Evolutionary conservation across 148 eudicot species (phyloP), one percentile per base, ranked within the genome.

Genomic region (Nepenthes mirabilis): DNA sequence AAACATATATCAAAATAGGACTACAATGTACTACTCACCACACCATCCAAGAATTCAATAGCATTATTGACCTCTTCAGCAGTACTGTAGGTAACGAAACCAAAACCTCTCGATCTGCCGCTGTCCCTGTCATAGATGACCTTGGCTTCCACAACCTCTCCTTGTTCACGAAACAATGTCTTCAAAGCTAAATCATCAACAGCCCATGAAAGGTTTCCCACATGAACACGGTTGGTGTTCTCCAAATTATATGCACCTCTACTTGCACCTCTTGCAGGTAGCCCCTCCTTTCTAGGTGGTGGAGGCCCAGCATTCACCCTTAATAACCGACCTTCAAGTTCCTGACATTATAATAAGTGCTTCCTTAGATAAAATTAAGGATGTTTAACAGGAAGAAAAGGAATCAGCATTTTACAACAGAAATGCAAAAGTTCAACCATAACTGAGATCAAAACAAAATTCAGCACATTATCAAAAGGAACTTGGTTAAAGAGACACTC

Each of bases 271-370:
- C 89, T 61, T 47, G 66, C 68, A 51, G 78, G 47, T 55, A 76
- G 81, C n/a, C 76, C 83, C 12, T 75, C 79, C 60, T 68, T 82
- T 59, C 57, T 74, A 9, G 75, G 78, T 40, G 99, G 99, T 57
- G 98, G 90, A 36, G 96, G 95, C 32, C 96, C 99, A 54, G 91
- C 76, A 66, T 83, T 93, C 75, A 93, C 99, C 74, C 97, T 83
- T 64, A 93, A 60, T 58, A 74, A 48, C 69, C 99, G 76, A 37
- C 99, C 99, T 1, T 89, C 89, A 61, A 89, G 75, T 70, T 93
- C 97, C 99, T 93, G 83, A 37, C 49, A 63, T 72, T 59, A 67
- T 60, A 33, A 52, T 2, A 58, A 70, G 8, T 32, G 60, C 23
- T 50, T 14, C 2, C 5, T 43, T 49, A 52, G 43, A 70, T 60